These are phyloP conservation scores for Cyphellophora attinorum DNA, from an alignment of 2,329 filamentous ascomycete genomes.

Conservation along the genomic window DNA sequence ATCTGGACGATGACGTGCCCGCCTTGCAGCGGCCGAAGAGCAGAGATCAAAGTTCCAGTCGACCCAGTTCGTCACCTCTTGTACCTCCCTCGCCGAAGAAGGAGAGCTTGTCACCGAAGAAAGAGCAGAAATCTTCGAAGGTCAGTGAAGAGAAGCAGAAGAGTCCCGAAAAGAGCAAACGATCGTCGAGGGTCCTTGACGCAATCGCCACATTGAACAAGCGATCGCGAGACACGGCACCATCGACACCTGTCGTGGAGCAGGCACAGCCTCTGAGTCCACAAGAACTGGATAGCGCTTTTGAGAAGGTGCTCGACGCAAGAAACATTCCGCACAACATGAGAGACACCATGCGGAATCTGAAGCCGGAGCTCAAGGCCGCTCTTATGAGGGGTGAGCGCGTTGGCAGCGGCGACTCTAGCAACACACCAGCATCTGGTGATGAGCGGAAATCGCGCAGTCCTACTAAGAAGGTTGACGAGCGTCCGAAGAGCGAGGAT, in stretches of 20 bases:
- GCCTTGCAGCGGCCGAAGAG: constrained; percentile 8
- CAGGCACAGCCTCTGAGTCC: constrained; percentile 10
- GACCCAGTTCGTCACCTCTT: constrained; percentile 7
- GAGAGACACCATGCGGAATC: constrained; percentile 84
- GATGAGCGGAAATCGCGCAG: constrained; percentile 23
- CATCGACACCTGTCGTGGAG: constrained; percentile 1
- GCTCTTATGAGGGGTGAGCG: constrained; percentile 91
- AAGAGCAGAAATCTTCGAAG: background rate
- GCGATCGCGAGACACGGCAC: constrained; percentile 7
- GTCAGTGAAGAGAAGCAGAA: constrained; percentile 1
- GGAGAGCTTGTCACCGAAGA: constrained; percentile 3
- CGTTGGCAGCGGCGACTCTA: constrained; percentile 50
- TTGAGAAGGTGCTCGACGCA: constrained; percentile 54
- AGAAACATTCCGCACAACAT: constrained; percentile 91
- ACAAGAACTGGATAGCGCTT: constrained; percentile 18
- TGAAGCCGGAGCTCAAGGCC: constrained; percentile 84
- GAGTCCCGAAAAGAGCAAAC: constrained; percentile 11
- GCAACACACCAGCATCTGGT: constrained; percentile 36
- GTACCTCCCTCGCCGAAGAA: constrained; percentile 1
- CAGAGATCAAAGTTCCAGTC: constrained; percentile 8
- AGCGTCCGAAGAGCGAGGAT: constrained; percentile 29
- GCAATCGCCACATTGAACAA: constrained; percentile 16
- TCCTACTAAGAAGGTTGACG: constrained; percentile 29
- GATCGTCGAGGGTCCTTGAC: constrained; percentile 17
- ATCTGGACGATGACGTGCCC: constrained; percentile 19